A percentile compares a stretch with the other conserved stretches of the same genome.
Conservation (phyloP, 352 stramenopile genomes). For the Blastocystis hominis region DNA sequence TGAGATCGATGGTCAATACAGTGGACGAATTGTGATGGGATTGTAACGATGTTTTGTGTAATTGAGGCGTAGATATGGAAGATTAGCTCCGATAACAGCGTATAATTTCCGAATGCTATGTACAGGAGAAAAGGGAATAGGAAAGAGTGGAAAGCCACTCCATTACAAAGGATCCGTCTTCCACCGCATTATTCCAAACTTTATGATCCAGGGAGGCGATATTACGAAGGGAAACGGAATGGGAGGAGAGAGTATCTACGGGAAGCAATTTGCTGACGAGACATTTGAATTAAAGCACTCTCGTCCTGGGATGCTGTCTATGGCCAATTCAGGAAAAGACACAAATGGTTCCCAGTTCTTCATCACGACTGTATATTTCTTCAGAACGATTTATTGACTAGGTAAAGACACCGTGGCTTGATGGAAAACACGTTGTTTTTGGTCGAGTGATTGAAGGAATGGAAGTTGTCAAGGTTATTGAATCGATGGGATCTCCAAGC, state of each 20-base stretch:
- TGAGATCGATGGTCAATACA: conserved; percentile 75
- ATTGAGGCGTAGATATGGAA: conserved; percentile 16
- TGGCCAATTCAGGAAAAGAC: conserved; percentile 77
- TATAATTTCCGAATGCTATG: conserved; percentile 70
- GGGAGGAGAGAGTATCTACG: conserved; percentile 75
- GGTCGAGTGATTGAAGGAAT: conserved; percentile 80
- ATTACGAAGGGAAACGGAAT: conserved; percentile 81
- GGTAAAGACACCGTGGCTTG: conserved; percentile 75
- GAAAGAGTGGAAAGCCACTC: conserved; percentile 70
- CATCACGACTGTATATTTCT: conserved; percentile 83
- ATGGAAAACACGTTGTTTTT: conserved; percentile 96
- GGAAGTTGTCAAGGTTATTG: conserved; percentile 75
- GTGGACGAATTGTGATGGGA: conserved; percentile 81
- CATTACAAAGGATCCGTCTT: conserved; percentile 99
- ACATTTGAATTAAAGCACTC: conserved; percentile 67
- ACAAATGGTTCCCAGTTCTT: conserved; percentile 89
- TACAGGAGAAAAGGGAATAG: conserved; percentile 85
- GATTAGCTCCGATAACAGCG: conserved; percentile 58
- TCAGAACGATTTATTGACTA: not conserved
- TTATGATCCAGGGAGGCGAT: conserved; percentile 87
- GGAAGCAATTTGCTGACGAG: conserved; percentile 62
- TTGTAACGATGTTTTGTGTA: conserved; percentile 64
- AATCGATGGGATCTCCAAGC: conserved; percentile 17
- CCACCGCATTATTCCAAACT: conserved; percentile 95
- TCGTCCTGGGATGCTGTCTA: conserved; percentile 65